Percentiles rank a stretch among this genome's conserved stretches.
Conservation (phyloP, 306 rosid species). For the Castanopsis chinensis region DNA sequence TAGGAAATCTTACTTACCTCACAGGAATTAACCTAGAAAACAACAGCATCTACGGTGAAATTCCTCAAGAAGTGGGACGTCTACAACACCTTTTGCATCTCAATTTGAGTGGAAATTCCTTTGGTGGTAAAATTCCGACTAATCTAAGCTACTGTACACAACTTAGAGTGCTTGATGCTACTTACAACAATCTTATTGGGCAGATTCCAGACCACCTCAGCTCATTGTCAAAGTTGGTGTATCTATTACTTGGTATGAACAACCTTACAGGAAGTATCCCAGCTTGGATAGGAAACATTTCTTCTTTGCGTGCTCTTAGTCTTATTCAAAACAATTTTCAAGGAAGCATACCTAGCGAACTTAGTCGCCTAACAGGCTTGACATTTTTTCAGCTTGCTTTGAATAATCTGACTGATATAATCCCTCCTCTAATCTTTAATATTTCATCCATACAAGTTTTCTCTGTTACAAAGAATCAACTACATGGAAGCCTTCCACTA, state of each 20-base stretch:
- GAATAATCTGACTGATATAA: constrained; percentile 31
- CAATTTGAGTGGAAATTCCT: constrained; percentile 24
- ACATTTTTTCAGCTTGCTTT: constrained; percentile 3
- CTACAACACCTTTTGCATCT: constrained; percentile 23
- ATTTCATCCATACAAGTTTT: constrained; percentile 33
- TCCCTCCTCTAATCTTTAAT: constrained; percentile 41
- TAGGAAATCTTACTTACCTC: constrained; percentile 47
- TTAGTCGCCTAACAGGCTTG: constrained; percentile 29
- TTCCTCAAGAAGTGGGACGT: constrained; percentile 40
- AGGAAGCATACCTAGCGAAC: constrained; percentile 41
- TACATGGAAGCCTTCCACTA: constrained; percentile 42
- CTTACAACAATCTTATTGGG: constrained; percentile 2
- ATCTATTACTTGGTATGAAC: constrained; percentile 16
- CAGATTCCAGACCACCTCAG: constrained; percentile 24
- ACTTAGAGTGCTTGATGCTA: background rate
- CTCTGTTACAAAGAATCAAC: constrained; percentile 31
- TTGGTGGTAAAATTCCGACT: constrained; percentile 38
- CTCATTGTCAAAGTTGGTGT: constrained; percentile 13
- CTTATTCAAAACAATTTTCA: constrained; percentile 29
- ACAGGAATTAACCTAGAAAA: constrained; percentile 10
- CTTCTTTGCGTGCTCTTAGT: constrained; percentile 26
- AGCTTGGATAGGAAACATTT: constrained; percentile 49
- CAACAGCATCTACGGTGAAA: constrained; percentile 30
- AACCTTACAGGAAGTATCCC: constrained; percentile 47
- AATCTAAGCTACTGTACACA: constrained; percentile 39